Percentiles rank a stretch among this genome's conserved stretches.
These are phyloP conservation scores for Serendipita sp. DNA, from an alignment of 768 basidiomycete species.

Conservation along the genomic window DNA sequence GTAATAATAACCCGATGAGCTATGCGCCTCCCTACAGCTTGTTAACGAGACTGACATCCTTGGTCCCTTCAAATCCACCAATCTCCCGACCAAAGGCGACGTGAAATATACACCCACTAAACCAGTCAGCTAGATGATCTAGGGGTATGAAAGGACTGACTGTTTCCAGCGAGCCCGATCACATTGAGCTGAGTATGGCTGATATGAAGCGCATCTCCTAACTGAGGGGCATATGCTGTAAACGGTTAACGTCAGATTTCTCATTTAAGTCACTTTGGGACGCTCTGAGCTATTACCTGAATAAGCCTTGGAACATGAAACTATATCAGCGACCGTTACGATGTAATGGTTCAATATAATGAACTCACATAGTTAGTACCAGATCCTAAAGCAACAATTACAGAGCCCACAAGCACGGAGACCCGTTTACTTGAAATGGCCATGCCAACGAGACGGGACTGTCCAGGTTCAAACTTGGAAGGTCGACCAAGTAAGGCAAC, in stretches of 20 bases:
- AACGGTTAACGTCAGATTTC: background rate
- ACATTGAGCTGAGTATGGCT: slow-evolving; percentile 71
- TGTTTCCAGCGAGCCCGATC: slow-evolving; percentile 62
- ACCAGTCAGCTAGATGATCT: background rate
- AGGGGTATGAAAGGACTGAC: slow-evolving; percentile 24
- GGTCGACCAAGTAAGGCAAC: too few relatives aligned
- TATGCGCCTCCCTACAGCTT: background rate
- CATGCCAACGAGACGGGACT: background rate
- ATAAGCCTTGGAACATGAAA: slow-evolving; percentile 18
- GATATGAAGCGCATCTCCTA: slow-evolving; percentile 57
- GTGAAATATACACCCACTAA: slow-evolving; percentile 61
- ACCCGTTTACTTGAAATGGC: background rate
- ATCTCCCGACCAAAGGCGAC: slow-evolving; percentile 64
- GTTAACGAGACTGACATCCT: slow-evolving; percentile 20
- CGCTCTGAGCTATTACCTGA: slow-evolving; percentile 18
- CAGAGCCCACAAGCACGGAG: slow-evolving; percentile 29
- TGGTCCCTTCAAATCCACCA: slow-evolving; percentile 62
- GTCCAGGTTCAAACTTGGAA: too few relatives aligned
- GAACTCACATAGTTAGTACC: slow-evolving; percentile 61
- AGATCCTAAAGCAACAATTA: slow-evolving; percentile 43
- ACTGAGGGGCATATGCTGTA: slow-evolving; percentile 67
- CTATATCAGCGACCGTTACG: background rate
- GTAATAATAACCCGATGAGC: background rate
- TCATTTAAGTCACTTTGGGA: background rate
- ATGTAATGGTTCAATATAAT: background rate